These are phyloP conservation scores for Phytophthora ramorum DNA, from an alignment of 352 stramenopile genomes.

Conservation along the genomic window DNA sequence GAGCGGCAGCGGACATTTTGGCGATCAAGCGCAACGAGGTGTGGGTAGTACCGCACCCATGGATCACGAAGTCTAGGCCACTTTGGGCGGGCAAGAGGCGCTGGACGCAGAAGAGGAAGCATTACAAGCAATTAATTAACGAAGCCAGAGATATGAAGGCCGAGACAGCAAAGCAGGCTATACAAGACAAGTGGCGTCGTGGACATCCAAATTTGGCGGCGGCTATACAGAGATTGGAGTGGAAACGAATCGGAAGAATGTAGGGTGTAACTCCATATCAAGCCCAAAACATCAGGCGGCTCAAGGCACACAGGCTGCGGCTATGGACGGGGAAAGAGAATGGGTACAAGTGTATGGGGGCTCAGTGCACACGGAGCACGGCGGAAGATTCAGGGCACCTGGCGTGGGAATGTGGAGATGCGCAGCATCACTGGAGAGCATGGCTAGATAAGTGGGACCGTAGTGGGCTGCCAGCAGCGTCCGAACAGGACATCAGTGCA, in stretches of 20 bases:
- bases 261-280: constrained; percentile 4
- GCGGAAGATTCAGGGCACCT: neutral
- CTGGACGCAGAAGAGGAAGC: constrained; percentile 1
- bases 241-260: neutral
- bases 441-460: neutral
- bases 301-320: neutral
- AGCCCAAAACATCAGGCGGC: neutral
- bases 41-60: neutral
- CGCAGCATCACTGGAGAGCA: neutral
- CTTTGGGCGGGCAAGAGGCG: constrained; percentile 2
- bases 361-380: neutral
- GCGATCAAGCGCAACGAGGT: neutral
- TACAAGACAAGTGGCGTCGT: neutral
- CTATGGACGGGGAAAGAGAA: neutral
- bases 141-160: too few species aligned
- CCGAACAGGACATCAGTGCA: too few species aligned
- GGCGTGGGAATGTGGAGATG: neutral
- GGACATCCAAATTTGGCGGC: neutral
- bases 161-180: neutral
- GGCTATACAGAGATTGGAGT: neutral
- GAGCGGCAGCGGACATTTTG: neutral
- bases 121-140: neutral
- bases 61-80: neutral
- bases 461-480: too few species aligned
- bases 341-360: neutral